Base-by-base conservation (phyloP, 2,329 filamentous ascomycete genomes). In the Alternaria angustiovoidea region DNA sequence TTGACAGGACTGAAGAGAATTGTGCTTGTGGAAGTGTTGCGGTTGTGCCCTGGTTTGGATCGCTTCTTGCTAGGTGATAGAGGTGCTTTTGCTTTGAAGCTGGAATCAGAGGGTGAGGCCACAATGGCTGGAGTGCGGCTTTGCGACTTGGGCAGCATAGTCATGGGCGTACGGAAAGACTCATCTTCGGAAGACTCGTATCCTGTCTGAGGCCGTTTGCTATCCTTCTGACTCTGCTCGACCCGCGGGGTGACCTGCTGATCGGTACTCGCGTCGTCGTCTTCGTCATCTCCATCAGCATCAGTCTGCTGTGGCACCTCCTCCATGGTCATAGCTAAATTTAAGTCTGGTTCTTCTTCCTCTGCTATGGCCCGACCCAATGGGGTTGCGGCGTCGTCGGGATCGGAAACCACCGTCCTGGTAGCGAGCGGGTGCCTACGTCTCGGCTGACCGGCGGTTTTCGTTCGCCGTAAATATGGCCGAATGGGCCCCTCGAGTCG, bases 221-320 rank as follows among this genome's bases (percentile, higher is more conserved):
- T 75, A 32, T 78, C 73, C 44, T 74, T 75, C 30, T 74, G 64
- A 11, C 56, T 54, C 2, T 72, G 71, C 24, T 56, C 53, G 8
- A 62, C 48, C 26, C 55, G 64, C 7, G 65, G 61, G n/a, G 62
- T 70, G 3, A 63, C 61, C 34, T 68, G 63, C 44, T 59, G 64
- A 47, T 70, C 68, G 3, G 77, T 76, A 7, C 74, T 76, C 6
- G 64, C 69, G 26, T 68, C 66, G n/a, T 78, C 79, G n/a, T 84
- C 81, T 30, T 97, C 94, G 70, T 97, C 94, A 70, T 97, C 94
- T 0, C 93, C 92, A 73, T 96, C 93, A 7, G 89, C 92, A 71
- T 95, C 92, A 0, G 91, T 93, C 59, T 93, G 88, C 71, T 81
- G 84, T 43, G 84, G 80, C 41, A 82, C 64, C 59, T 84, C 76